These are phyloP conservation scores for Picea glauca DNA, from an alignment of 75 land plant species.

Conservation along the genomic window DNA sequence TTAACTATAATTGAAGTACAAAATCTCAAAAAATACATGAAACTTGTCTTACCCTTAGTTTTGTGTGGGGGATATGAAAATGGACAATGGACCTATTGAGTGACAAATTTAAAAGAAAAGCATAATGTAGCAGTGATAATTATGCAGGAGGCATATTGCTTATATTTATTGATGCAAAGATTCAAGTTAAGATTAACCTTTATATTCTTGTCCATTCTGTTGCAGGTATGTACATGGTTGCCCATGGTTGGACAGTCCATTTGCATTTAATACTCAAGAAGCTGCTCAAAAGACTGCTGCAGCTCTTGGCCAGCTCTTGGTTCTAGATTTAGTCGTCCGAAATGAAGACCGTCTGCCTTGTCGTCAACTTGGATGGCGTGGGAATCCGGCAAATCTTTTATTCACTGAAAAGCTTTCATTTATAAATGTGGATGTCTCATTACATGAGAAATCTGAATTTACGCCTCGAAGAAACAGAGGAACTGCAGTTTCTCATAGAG, in stretches of 20 bases:
- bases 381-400: constrained; percentile 81
- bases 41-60: background rate
- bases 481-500: constrained; percentile 27
- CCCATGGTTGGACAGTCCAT: constrained; percentile 65
- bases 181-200: background rate
- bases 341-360: constrained; percentile 96
- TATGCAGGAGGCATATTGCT: background rate
- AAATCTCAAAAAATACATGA: too few species aligned
- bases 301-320: constrained; percentile 72
- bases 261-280: constrained; percentile 61
- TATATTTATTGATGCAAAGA: background rate
- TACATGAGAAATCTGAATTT: constrained; percentile 38
- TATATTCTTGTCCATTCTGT: constrained; percentile 3
- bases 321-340: constrained; percentile 89
- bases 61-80: background rate
- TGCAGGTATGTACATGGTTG: constrained; percentile 87
- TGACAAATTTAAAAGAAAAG: background rate
- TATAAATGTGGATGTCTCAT: constrained; percentile 25
- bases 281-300: constrained; percentile 61
- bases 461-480: constrained; percentile 27
- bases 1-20: too few species aligned
- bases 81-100: background rate
- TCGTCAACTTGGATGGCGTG: constrained; percentile 93
- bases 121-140: background rate
- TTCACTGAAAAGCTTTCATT: constrained; percentile 48